Evolutionary conservation across 106 monocot species (phyloP), one percentile per base, ranked within the genome.

Genomic region (Narthecium ossifragum): DNA sequence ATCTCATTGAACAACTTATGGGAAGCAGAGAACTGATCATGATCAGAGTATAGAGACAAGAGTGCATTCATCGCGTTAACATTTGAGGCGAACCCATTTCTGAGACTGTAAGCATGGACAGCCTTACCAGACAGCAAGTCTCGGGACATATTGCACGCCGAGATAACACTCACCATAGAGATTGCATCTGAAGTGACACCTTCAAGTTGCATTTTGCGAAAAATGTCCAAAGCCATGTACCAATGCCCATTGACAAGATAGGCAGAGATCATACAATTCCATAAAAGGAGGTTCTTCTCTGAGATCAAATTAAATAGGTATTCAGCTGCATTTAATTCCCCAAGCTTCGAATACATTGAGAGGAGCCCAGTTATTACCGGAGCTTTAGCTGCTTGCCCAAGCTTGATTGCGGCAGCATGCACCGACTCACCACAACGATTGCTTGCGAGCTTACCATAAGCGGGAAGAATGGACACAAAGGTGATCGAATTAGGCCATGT

Each of bases 181-280:
- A 80, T 62, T 14, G 60, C 63, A 60, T 88, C 88, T 17, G 84
- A 80, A 46, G 28, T 32, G n/a, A 77, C 27, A 24, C 65, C 71
- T 10, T 27, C 34, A 12, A 59, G 22, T 54, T 59, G 64, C 76
- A 88, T 84, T 34, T 58, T 53, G 0, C 22, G 38, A 31, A 84
- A 77, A 39, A 63, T 64, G 37, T 60, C 51, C 18, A 88, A 31
- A 62, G 43, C 65, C 30, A 29, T 24, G 24, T 33, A 11, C 38
- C 69, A 70, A 3, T 61, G 12, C 21, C 59, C 73, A 55, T 84
- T 73, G 10, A 54, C 38, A 63, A 84, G 51, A 63, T 63, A 74
- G 14, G 71, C 84, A 51, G 88, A 88, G 25, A 83, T 45, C 61
- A 88, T 74, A 32, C 71, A 74, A 65, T 84, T 84, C 59, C 46